These are phyloP conservation scores for Talaromyces sp. DNA, from an alignment of 2,329 filamentous ascomycete species.

Conservation along the genomic window DNA sequence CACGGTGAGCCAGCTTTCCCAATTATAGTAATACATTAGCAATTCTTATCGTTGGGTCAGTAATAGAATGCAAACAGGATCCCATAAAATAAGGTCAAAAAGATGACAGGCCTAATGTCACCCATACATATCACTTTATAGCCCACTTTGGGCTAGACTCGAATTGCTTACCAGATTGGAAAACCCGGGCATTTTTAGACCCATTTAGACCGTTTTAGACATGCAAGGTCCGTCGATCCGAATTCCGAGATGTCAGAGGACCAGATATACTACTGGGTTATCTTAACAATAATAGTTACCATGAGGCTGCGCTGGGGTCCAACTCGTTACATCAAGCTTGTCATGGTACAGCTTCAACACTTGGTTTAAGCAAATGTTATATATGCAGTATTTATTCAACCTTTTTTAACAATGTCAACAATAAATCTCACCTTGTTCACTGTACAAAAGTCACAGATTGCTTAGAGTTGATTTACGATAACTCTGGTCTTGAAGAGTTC, in stretches of 20 bases:
- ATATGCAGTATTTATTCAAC: too few relatives aligned
- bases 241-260: neutral
- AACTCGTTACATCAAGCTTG: neutral
- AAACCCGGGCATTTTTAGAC: too few relatives aligned
- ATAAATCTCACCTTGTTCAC: neutral
- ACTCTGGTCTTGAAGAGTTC: too few relatives aligned
- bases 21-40: neutral
- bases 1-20: neutral
- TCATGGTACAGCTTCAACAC: neutral
- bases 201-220: too few relatives aligned
- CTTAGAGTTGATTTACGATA: neutral
- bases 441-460: neutral
- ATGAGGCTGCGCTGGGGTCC: too few relatives aligned
- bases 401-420: neutral
- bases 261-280: too few relatives aligned
- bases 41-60: neutral
- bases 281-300: too few relatives aligned
- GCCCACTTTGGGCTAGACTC: neutral
- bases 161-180: neutral
- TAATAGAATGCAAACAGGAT: neutral
- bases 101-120: neutral
- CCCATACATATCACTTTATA: neutral
- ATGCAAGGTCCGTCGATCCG: neutral
- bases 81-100: neutral
- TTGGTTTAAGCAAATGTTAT: too few relatives aligned